phyloP scores from a whole-genome alignment of 148 eudicot species.

The Persicaria tinctoria region DNA sequence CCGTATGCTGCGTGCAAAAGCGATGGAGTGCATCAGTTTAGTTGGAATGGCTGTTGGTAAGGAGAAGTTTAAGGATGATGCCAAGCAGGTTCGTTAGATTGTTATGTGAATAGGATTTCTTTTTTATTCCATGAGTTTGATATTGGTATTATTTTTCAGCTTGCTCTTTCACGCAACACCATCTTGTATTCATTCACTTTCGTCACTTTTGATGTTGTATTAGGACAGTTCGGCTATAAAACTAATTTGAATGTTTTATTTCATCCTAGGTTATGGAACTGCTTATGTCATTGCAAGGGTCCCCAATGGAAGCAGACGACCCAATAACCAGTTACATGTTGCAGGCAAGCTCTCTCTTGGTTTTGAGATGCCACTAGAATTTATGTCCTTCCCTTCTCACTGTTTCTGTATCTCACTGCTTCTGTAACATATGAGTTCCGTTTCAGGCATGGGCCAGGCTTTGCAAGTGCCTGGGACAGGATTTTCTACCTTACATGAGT shows the following conservation, averaged over 20 bases:
- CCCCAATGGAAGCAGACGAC: constrained; percentile 94
- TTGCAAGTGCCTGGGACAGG: constrained; percentile 99
- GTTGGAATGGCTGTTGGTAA: constrained; percentile 99
- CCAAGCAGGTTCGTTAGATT: constrained; percentile 62
- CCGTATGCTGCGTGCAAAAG: constrained; percentile 96
- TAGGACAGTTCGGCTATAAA: background rate
- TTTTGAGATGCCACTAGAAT: background rate
- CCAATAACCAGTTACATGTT: constrained; percentile 96
- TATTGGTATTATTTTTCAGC: background rate
- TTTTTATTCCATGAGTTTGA: background rate
- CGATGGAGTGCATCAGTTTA: constrained; percentile 95
- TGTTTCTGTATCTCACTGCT: no score
- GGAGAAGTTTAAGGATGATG: constrained; percentile 98
- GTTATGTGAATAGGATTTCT: background rate
- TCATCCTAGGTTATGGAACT: constrained; percentile 89
- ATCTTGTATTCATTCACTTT: background rate
- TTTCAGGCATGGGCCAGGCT: constrained; percentile 97
- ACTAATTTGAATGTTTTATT: background rate
- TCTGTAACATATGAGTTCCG: background rate
- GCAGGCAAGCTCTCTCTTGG: constrained; percentile 42
- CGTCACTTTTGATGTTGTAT: background rate
- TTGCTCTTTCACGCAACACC: constrained; percentile 6
- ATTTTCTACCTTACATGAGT: constrained; percentile 94
- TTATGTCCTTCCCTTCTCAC: background rate
- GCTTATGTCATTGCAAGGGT: constrained; percentile 92